phyloP scores from a whole-genome alignment of 2,329 filamentous ascomycete genomes.

The Sphaerostilbella broomeana region DNA sequence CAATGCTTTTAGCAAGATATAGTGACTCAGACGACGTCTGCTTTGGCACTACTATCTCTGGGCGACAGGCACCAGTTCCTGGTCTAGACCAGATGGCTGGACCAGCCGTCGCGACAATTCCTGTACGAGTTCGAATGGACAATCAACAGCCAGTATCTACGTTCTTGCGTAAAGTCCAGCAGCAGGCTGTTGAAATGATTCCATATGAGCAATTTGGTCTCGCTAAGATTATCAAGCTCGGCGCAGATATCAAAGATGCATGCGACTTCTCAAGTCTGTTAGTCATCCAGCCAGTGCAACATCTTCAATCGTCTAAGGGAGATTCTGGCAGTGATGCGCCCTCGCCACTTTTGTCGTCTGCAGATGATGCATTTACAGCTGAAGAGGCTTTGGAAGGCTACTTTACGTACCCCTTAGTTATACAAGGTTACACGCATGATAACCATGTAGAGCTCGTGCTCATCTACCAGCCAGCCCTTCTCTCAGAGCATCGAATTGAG shows the following conservation, averaged over 20 bases:
- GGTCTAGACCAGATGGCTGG: slow-evolving; percentile 14
- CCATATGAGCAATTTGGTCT: slow-evolving; percentile 19
- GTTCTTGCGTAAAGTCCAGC: slow-evolving; percentile 13
- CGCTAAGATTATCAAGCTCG: slow-evolving; percentile 10
- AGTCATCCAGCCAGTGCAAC: slow-evolving; percentile 6
- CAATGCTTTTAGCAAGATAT: slow-evolving; percentile 15
- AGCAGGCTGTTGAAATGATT: slow-evolving; percentile 17
- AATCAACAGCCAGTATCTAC: slow-evolving; percentile 4
- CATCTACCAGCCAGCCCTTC: slow-evolving; percentile 2
- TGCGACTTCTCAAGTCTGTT: slow-evolving; percentile 8
- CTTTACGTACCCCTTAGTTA: slow-evolving; percentile 10
- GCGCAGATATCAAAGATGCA: slow-evolving; percentile 1
- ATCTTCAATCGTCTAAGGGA: neutral
- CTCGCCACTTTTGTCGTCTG: neutral
- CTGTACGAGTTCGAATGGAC: slow-evolving; percentile 14
- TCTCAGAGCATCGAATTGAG: slow-evolving; percentile 5
- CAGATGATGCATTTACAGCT: neutral
- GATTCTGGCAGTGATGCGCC: slow-evolving; percentile 5
- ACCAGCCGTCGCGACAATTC: slow-evolving; percentile 15
- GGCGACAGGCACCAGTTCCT: slow-evolving; percentile 15
- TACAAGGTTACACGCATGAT: slow-evolving; percentile 7
- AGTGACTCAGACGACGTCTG: slow-evolving; percentile 15
- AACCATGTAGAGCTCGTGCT: slow-evolving; percentile 4
- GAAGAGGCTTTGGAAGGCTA: slow-evolving; percentile 8
- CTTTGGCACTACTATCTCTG: slow-evolving; percentile 19